phyloP scores from a whole-genome alignment of 1,284 basidiomycete species.

The Mycosarcoma mackinlayi region DNA sequence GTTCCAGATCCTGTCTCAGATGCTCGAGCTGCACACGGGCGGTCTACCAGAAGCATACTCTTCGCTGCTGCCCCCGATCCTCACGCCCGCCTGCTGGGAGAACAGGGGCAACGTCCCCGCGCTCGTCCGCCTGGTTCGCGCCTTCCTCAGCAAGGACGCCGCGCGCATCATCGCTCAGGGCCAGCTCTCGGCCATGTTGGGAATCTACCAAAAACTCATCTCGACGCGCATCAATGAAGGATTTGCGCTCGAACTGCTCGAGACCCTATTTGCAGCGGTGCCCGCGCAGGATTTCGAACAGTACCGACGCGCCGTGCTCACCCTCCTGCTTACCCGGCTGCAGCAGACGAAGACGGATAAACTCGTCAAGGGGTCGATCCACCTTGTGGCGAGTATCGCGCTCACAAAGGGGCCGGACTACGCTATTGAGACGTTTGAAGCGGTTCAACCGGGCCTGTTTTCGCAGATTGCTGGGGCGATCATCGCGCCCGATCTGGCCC shows the following conservation, averaged over 20 bases:
- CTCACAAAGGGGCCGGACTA: conserved; percentile 74
- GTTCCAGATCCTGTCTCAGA: conserved; percentile 95
- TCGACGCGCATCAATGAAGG: conserved; percentile 88
- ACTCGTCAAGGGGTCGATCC: conserved; percentile 84
- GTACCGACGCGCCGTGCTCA: conserved; percentile 81
- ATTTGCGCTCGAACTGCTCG: conserved; percentile 89
- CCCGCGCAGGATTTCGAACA: conserved; percentile 76
- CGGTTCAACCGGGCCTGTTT: conserved; percentile 86
- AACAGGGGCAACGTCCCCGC: conserved; percentile 96
- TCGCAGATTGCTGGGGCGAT: conserved; percentile 82
- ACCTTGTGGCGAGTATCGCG: conserved; percentile 75
- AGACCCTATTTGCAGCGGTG: conserved; percentile 79
- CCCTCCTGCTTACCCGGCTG: conserved; percentile 84
- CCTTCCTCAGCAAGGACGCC: conserved; percentile 82
- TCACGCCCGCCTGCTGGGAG: conserved; percentile 89
- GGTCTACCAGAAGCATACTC: conserved; percentile 82
- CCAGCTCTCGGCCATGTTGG: conserved; percentile 83
- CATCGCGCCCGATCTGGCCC: conserved; percentile 82
- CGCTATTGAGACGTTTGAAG: conserved; percentile 80
- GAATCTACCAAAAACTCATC: conserved; percentile 90
- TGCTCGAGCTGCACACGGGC: conserved; percentile 82
- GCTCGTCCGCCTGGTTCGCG: conserved; percentile 86
- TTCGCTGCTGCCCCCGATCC: conserved; percentile 81
- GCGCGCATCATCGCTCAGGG: conserved; percentile 77
- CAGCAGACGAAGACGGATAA: conserved; percentile 90